These are phyloP conservation scores for Odonthalia washingtoniensis DNA, from an alignment of 31 red algal genomes.

Conservation along the genomic window DNA sequence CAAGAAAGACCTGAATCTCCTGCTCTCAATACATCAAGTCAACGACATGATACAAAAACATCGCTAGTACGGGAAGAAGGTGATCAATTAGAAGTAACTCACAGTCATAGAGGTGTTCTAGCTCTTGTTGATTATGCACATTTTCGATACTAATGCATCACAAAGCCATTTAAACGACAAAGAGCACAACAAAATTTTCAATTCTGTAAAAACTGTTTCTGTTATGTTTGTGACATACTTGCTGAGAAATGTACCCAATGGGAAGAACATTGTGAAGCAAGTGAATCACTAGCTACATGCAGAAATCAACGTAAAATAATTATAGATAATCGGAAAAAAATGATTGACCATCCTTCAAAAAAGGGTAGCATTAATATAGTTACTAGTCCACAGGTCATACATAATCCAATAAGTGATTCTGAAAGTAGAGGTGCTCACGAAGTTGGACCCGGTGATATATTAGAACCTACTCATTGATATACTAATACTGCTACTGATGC, in stretches of 20 bases:
- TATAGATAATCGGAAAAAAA: not conserved
- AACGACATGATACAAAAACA: not conserved
- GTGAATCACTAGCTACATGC: not conserved
- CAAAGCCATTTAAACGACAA: conserved; percentile 2
- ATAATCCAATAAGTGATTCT: not conserved
- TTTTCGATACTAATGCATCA: conserved; percentile 33
- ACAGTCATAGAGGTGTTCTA: conserved; percentile 30
- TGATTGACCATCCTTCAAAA: not conserved
- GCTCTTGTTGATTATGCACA: conserved; percentile 55
- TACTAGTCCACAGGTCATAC: not conserved
- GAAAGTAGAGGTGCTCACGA: not conserved
- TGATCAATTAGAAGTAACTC: conserved; percentile 3
- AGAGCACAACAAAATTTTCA: not conserved
- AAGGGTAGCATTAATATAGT: not conserved
- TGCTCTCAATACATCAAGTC: not conserved
- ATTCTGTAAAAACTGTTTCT: conserved; percentile 63
- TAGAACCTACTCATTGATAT: not conserved
- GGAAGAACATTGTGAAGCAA: conserved; percentile 54
- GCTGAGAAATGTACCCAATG: conserved; percentile 44
- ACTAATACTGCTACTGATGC: too few species aligned
- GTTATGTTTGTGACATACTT: conserved; percentile 66
- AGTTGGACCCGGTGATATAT: not conserved
- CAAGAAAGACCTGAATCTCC: not conserved
- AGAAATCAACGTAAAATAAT: not conserved
- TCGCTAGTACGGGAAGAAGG: not conserved